Conservation (phyloP, 106 monocot genomes). For the Hemerocallis citrina region DNA sequence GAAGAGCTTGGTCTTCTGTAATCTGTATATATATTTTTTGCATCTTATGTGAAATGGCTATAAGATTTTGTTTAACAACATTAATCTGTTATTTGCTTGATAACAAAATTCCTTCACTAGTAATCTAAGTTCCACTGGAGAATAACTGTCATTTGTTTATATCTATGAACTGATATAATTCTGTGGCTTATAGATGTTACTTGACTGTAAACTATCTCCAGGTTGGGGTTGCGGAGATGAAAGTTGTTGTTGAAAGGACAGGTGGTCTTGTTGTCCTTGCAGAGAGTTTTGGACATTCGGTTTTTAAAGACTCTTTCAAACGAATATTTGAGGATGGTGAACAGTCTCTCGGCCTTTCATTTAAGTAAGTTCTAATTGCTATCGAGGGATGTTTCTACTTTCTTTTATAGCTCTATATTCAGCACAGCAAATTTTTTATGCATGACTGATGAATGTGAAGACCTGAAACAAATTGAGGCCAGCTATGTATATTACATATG, state of each 20-base stretch:
- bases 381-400: background rate
- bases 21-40: background rate
- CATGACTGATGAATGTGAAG: no score
- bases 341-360: constrained; percentile 91
- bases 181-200: background rate
- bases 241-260: constrained; percentile 89
- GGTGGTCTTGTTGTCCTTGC: constrained; percentile 97
- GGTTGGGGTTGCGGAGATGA: constrained; percentile 99
- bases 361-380: constrained; percentile 60
- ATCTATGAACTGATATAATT: background rate
- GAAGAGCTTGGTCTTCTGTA: background rate
- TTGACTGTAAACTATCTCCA: constrained; percentile 17
- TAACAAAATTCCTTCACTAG: background rate
- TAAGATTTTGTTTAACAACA: background rate
- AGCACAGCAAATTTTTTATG: background rate
- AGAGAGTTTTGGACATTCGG: constrained; percentile 95
- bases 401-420: background rate
- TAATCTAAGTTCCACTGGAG: background rate
- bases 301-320: constrained; percentile 94
- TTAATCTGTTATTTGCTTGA: background rate
- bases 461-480: no score
- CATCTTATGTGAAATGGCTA: background rate
- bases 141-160: background rate
- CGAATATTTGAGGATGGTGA: constrained; percentile 90
- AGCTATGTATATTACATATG: no score